Percentiles rank a stretch among this genome's conserved stretches.
These are phyloP conservation scores for Lichtheimia corymbifera DNA, from an alignment of 371 early-diverging fungal species.

Conservation along the genomic window DNA sequence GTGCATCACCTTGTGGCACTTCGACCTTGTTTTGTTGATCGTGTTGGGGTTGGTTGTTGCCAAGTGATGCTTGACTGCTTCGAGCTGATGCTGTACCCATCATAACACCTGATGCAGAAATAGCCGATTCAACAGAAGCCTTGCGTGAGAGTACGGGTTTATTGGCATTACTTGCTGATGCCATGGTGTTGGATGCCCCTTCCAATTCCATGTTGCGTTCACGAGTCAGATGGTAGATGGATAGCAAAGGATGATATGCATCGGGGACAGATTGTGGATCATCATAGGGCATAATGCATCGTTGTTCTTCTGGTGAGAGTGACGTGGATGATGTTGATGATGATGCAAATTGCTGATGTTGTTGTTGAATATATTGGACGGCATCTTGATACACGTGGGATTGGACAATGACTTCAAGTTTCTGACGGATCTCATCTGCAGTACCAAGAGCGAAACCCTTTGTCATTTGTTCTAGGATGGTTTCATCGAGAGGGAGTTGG, in stretches of 20 bases:
- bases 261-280: slow-evolving; percentile 50
- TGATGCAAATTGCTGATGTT: slow-evolving; percentile 8
- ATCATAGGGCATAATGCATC: slow-evolving; percentile 21
- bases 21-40: slow-evolving; percentile 6
- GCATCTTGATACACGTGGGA: slow-evolving; percentile 39
- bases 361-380: slow-evolving; percentile 17
- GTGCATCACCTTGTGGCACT: slow-evolving; percentile 9
- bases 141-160: slow-evolving; percentile 30
- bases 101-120: slow-evolving; percentile 12
- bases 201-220: slow-evolving; percentile 70
- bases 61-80: slow-evolving; percentile 40
- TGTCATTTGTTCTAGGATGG: slow-evolving; percentile 77
- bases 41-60: neutral
- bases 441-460: slow-evolving; percentile 84
- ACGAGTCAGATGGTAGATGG: slow-evolving; percentile 81
- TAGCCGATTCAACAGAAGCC: slow-evolving; percentile 33
- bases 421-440: slow-evolving; percentile 64
- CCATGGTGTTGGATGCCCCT: slow-evolving; percentile 17
- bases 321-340: slow-evolving; percentile 10
- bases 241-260: slow-evolving; percentile 72
- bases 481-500: slow-evolving; percentile 64
- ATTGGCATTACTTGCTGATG: neutral
- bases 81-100: slow-evolving; percentile 31
- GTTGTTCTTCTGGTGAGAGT: neutral
- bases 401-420: slow-evolving; percentile 58